Evolutionary conservation across 768 basidiomycete species (phyloP).

Genomic region (Russula emetica): DNA sequence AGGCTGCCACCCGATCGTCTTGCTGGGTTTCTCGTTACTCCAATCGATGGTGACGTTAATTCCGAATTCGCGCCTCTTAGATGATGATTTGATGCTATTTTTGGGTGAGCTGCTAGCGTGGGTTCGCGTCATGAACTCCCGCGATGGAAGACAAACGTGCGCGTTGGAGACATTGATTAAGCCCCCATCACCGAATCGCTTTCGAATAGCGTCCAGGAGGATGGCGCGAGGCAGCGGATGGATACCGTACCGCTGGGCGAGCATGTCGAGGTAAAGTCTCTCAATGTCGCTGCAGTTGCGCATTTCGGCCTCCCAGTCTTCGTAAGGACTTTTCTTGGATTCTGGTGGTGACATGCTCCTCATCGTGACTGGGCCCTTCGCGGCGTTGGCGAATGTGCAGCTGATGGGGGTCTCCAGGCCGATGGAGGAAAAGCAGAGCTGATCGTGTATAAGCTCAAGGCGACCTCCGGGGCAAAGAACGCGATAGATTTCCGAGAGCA

Average conservation of each 20-base stretch:
- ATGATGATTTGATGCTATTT: slow-evolving; percentile 7
- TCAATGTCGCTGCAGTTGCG: slow-evolving; percentile 48
- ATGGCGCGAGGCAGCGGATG: slow-evolving; percentile 50
- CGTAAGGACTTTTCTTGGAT: slow-evolving; percentile 24
- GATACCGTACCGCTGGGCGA: slow-evolving; percentile 48
- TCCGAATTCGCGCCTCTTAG: slow-evolving; percentile 34
- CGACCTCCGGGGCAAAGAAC: slow-evolving; percentile 58
- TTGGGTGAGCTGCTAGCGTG: slow-evolving; percentile 29
- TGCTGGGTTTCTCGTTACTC: slow-evolving; percentile 36
- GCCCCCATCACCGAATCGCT: slow-evolving; percentile 49
- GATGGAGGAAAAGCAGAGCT: slow-evolving; percentile 61
- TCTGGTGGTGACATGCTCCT: not conserved
- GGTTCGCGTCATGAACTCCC: slow-evolving; percentile 29
- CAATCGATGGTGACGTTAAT: slow-evolving; percentile 35
- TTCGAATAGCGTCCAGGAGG: slow-evolving; percentile 42
- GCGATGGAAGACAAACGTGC: slow-evolving; percentile 56
- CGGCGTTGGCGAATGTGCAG: not conserved
- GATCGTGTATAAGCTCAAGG: slow-evolving; percentile 72
- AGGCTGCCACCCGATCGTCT: slow-evolving; percentile 28
- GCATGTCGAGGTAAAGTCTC: slow-evolving; percentile 55
- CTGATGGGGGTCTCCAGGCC: slow-evolving; percentile 28
- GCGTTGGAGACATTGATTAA: slow-evolving; percentile 44
- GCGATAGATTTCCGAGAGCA: slow-evolving; percentile 58
- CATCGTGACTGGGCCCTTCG: not conserved
- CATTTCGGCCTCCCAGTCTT: slow-evolving; percentile 43